Conservation (phyloP, 176 grass and related monocot species). For the Avena atlantica region DNA sequence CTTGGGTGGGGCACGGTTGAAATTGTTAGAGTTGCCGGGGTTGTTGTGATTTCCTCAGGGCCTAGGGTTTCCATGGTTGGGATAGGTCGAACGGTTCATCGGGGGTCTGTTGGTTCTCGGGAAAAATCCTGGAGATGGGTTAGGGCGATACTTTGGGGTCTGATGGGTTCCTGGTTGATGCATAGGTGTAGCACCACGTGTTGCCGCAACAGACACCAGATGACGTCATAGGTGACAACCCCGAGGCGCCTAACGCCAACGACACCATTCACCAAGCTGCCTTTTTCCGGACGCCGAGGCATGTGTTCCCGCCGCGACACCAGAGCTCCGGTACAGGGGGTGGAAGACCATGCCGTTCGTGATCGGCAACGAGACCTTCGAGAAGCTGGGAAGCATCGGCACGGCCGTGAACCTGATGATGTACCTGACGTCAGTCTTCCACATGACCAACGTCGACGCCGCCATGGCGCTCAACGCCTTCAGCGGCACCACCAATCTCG, state of each 20-base stretch:
- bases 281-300: background rate
- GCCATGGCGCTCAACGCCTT: conserved; percentile 66
- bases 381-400: conserved; percentile 77
- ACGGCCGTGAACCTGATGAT: conserved; percentile 72
- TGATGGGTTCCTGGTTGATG: no score
- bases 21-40: no score
- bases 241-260: background rate
- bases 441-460: conserved; percentile 57
- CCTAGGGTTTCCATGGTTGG: no score
- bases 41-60: no score
- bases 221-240: background rate
- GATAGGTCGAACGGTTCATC: no score
- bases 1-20: no score
- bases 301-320: background rate
- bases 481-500: conserved; percentile 64
- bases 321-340: conserved; percentile 53
- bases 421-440: conserved; percentile 79
- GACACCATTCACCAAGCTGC: background rate
- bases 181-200: no score
- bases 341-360: conserved; percentile 79
- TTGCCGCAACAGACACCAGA: no score
- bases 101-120: no score
- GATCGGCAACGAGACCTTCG: conserved; percentile 80
- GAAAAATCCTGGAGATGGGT: no score
- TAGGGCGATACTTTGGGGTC: no score